Evolutionary conservation across 2,329 filamentous ascomycete genomes (phyloP), one percentile per base, ranked within the genome.

Genomic region (Aspergillus sp.): DNA sequence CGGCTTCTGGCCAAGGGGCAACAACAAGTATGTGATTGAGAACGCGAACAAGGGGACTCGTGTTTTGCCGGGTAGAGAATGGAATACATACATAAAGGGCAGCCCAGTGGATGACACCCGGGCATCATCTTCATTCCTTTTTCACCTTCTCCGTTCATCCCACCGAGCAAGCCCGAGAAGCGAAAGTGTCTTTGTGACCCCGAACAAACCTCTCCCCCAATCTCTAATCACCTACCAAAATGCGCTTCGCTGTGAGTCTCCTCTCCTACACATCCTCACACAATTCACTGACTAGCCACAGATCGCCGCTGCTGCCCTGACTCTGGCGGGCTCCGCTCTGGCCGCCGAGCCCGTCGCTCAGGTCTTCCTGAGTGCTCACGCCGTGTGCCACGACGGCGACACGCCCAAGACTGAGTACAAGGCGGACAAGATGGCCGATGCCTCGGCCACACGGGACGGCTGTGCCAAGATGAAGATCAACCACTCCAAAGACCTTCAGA

Each of bases 381-480:
- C 60, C 4, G 26, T 41, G 22, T 62, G 60, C 47, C 20, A 35
- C 16, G 22, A 47, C 14, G 49, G 38, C 35, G 17, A 48, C 7
- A 26, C 44, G 33, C 35, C 51, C 7, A 40, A 13, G 11, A 22
- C 22, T 38, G 20, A 30, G 10, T 9, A 20, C n/a, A 8, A 17
- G 11, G 38, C 50, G 9, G 47, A 36, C 11, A 19, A 38, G 8
- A 11, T 54, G 8, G 13, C 44, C 19, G 33, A 35, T 14, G 33
- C 49, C 30, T 20, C 38, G 24, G 47, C 45, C 8, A 53, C 55
- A 9, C 24, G 52, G 38, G 54, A 53, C n/a, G 51, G 44, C 26
- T 62, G 60, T 43, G 14, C 35, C 17, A 47, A 58, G 46, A 22
- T 62, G 20, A 47, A 58, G 46, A 22, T 62, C 56, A 24, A 60